Evolutionary conservation across 1,284 basidiomycete species (phyloP).

Genomic region (Pseudomicrostroma phylloplanum): DNA sequence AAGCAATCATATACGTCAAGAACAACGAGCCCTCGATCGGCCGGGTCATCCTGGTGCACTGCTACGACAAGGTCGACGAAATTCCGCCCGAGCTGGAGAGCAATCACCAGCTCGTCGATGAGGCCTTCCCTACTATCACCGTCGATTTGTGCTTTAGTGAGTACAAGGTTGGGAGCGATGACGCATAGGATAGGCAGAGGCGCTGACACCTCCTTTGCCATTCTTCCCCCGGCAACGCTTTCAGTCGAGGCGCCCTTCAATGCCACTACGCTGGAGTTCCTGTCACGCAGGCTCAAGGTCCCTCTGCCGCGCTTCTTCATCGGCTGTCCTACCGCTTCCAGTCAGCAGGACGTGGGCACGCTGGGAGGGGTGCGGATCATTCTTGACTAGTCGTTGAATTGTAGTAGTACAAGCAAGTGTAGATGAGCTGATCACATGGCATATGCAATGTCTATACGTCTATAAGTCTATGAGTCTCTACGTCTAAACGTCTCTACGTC

Average conservation of each 20-base stretch:
- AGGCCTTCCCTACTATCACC: conserved; percentile 36
- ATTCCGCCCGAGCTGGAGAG: conserved; percentile 50
- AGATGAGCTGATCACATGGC: background rate
- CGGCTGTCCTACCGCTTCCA: background rate
- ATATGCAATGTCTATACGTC: background rate
- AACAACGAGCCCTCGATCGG: conserved; percentile 64
- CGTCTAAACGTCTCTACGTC: background rate
- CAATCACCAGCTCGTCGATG: conserved; percentile 40
- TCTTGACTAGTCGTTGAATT: background rate
- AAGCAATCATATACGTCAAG: background rate
- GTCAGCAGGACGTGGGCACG: background rate
- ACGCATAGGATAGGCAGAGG: background rate
- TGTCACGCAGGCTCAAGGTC: background rate
- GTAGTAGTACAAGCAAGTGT: background rate
- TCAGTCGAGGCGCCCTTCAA: conserved; percentile 2
- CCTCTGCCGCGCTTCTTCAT: background rate
- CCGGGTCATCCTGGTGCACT: conserved; percentile 62
- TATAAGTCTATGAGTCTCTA: no score
- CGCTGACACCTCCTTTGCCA: no score
- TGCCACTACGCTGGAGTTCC: background rate
- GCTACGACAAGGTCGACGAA: conserved; percentile 56
- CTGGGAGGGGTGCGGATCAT: background rate
- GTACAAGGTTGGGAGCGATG: background rate
- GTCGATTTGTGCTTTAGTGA: conserved; percentile 36
- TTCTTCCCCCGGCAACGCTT: no score